Conservation (phyloP, 257 asterid genomes). For the Solanum pinnatisectum region DNA sequence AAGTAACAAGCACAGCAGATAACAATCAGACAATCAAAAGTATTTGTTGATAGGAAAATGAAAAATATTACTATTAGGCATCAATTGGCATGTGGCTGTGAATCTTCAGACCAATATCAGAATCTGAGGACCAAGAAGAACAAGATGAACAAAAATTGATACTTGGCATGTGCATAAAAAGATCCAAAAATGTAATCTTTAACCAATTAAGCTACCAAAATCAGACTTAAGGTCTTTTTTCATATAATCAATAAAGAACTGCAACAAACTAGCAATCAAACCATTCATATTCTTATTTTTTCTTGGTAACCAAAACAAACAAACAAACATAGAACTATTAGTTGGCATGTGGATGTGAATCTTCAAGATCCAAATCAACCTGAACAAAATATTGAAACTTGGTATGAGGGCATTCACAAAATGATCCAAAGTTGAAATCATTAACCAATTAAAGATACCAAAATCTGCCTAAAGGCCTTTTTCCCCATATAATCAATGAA, state of each 20-base stretch:
- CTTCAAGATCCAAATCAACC: neutral
- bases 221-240: neutral
- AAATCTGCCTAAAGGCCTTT: neutral
- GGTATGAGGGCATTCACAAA: neutral
- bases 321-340: neutral
- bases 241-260: neutral
- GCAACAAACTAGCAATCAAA: neutral
- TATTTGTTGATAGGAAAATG: neutral
- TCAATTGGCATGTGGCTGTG: neutral
- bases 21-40: neutral
- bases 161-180: neutral
- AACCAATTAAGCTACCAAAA: neutral
- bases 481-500: neutral
- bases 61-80: neutral
- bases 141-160: neutral
- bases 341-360: neutral
- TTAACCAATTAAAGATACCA: neutral
- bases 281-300: neutral
- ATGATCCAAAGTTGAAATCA: neutral
- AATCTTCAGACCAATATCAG: neutral
- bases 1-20: neutral
- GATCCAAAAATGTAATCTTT: neutral
- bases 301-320: neutral
- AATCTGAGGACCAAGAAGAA: neutral
- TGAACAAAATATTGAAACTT: neutral